phyloP scores from a whole-genome alignment of 352 stramenopile genomes.

The Aphanomyces astaci region DNA sequence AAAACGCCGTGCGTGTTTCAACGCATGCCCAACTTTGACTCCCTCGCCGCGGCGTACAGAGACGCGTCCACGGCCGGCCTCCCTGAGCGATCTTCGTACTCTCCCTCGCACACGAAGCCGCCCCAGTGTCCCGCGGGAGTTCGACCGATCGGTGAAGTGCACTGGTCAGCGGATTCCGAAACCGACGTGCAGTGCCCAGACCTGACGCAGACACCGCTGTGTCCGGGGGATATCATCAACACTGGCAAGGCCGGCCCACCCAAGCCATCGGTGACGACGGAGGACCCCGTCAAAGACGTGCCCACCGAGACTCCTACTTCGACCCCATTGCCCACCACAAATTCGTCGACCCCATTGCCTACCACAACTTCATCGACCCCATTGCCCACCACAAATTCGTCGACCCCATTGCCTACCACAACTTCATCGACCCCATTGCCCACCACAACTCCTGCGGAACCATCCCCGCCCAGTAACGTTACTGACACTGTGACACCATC shows the following conservation, averaged over 20 bases:
- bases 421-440: too few relatives aligned
- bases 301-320: not conserved
- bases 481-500: too few relatives aligned
- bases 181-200: slow-evolving; percentile 20
- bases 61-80: not conserved
- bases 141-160: slow-evolving; percentile 30
- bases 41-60: slow-evolving; percentile 37
- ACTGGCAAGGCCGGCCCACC: not conserved
- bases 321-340: too few relatives aligned
- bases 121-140: slow-evolving; percentile 32
- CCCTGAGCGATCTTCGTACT: not conserved
- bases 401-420: too few relatives aligned
- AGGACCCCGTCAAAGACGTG: not conserved
- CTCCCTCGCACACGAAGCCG: slow-evolving; percentile 1
- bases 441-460: too few relatives aligned
- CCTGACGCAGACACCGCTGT: slow-evolving; percentile 15
- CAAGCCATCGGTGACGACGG: not conserved
- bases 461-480: too few relatives aligned
- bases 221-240: slow-evolving; percentile 15
- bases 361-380: too few relatives aligned
- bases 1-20: slow-evolving; percentile 52
- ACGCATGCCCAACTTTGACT: slow-evolving; percentile 71
- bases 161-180: slow-evolving; percentile 26
- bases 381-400: too few relatives aligned
- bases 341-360: too few relatives aligned